phyloP scores from a whole-genome alignment of 2,329 filamentous ascomycete species.

The Chalara sp. region DNA sequence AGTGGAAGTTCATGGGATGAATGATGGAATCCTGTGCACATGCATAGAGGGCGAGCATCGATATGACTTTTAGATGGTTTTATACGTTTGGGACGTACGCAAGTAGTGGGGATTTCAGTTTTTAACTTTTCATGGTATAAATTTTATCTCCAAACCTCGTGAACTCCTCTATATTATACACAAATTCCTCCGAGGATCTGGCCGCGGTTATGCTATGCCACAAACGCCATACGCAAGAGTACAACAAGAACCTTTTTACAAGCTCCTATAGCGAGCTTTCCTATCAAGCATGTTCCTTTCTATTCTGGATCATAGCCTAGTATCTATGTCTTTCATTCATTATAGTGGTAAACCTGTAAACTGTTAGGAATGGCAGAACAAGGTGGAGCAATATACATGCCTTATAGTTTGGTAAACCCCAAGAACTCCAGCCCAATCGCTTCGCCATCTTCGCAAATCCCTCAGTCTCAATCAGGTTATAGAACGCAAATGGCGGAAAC shows the following conservation, averaged over 20 bases:
- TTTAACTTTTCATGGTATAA: too few species aligned
- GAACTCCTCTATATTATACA: slow-evolving; percentile 17
- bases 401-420: slow-evolving; percentile 94
- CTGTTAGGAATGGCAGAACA: slow-evolving; percentile 3
- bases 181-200: slow-evolving; percentile 7
- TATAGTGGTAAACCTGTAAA: slow-evolving; percentile 22
- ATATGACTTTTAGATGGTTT: too few species aligned
- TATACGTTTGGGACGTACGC: too few species aligned
- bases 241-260: not conserved
- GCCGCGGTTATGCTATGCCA: slow-evolving; percentile 15
- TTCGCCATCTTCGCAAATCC: slow-evolving; percentile 97
- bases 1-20: too few species aligned
- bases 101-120: too few species aligned
- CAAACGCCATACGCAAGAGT: slow-evolving; percentile 14
- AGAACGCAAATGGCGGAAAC: slow-evolving; percentile 96
- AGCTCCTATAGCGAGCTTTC: not conserved
- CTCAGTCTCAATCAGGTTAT: slow-evolving; percentile 95
- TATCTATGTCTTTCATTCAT: slow-evolving; percentile 14
- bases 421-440: slow-evolving; percentile 76
- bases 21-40: too few species aligned
- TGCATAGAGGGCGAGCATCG: too few species aligned
- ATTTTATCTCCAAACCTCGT: too few species aligned
- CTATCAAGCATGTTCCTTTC: not conserved
- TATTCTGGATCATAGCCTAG: too few species aligned
- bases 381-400: slow-evolving; percentile 41